Percentiles rank a stretch among this genome's conserved stretches.
Conservation (phyloP, 2,329 filamentous ascomycete species). For the Microdochium bolleyi region DNA sequence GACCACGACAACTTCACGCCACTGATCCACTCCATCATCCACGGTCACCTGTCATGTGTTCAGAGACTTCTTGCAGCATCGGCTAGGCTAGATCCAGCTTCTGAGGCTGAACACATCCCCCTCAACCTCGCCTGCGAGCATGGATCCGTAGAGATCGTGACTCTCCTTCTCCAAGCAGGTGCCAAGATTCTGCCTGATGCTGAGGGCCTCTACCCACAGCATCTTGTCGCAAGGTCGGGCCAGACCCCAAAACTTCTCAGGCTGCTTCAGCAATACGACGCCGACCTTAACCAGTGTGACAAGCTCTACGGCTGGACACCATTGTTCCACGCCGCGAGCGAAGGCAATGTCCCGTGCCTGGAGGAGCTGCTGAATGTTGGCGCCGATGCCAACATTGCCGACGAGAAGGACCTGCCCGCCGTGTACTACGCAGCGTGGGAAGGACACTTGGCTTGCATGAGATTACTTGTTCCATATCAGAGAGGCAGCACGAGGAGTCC, state of each 20-base stretch:
- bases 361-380: constrained; percentile 72
- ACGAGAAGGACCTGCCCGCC: constrained; percentile 88
- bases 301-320: constrained; percentile 98
- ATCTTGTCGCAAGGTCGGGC: constrained; percentile 85
- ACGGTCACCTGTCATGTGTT: constrained; percentile 74
- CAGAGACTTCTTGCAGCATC: constrained; percentile 67
- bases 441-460: constrained; percentile 91
- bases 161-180: constrained; percentile 72
- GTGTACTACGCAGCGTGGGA: constrained; percentile 99
- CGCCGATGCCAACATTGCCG: constrained; percentile 69
- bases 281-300: constrained; percentile 84
- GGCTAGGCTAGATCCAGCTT: constrained; percentile 78
- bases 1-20: constrained; percentile 98
- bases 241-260: constrained; percentile 72
- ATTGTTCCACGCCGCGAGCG: constrained; percentile 89
- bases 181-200: constrained; percentile 87
- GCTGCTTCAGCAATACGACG: constrained; percentile 76
- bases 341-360: constrained; percentile 86
- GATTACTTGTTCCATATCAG: constrained; percentile 62
- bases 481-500: constrained; percentile 33
- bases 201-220: constrained; percentile 94
- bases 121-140: constrained; percentile 93
- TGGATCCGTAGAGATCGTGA: constrained; percentile 76
- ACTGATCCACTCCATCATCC: constrained; percentile 89
- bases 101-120: constrained; percentile 86